These are phyloP conservation scores for Leccinum longicurvipes DNA, from an alignment of 768 basidiomycete species.

Conservation along the genomic window DNA sequence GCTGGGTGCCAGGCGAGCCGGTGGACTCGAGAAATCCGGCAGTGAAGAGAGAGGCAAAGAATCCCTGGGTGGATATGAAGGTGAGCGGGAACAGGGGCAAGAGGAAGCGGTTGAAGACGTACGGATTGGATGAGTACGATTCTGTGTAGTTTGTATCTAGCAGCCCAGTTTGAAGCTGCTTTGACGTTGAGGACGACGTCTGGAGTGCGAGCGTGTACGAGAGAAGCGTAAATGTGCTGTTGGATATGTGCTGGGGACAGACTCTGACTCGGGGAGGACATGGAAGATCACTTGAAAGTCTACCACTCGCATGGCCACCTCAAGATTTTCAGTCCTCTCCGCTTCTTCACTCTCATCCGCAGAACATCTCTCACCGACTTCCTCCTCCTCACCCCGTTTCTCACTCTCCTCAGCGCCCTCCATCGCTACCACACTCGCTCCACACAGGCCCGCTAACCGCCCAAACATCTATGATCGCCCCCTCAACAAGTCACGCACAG, in stretches of 20 bases:
- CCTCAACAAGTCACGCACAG: slow-evolving; percentile 79
- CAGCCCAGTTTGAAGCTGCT: slow-evolving; percentile 54
- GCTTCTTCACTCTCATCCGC: slow-evolving; percentile 43
- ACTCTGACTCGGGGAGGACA: slow-evolving; percentile 35
- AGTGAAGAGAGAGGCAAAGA: slow-evolving; percentile 86
- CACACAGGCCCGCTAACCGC: slow-evolving; percentile 41
- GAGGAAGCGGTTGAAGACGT: slow-evolving; percentile 22
- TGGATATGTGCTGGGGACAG: slow-evolving; percentile 59
- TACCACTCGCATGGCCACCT: slow-evolving; percentile 44
- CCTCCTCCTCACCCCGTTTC: slow-evolving; percentile 36
- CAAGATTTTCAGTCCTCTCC: slow-evolving; percentile 39
- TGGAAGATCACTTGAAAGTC: no score
- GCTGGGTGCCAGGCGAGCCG: slow-evolving; percentile 34
- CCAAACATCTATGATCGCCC: slow-evolving; percentile 87
- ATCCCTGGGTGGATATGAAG: slow-evolving; percentile 50
- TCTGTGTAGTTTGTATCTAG: slow-evolving; percentile 75
- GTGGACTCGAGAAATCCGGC: slow-evolving; percentile 69
- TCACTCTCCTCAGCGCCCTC: slow-evolving; percentile 66
- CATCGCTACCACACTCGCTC: slow-evolving; percentile 51
- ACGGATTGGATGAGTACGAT: slow-evolving; percentile 89
- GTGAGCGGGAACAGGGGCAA: neutral
- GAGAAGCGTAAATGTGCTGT: slow-evolving; percentile 71
- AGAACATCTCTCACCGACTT: slow-evolving; percentile 52
- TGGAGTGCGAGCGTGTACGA: slow-evolving; percentile 67
- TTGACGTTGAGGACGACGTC: slow-evolving; percentile 74